phyloP scores from a whole-genome alignment of 257 asterid genomes.

The Coffea eugenioides region DNA sequence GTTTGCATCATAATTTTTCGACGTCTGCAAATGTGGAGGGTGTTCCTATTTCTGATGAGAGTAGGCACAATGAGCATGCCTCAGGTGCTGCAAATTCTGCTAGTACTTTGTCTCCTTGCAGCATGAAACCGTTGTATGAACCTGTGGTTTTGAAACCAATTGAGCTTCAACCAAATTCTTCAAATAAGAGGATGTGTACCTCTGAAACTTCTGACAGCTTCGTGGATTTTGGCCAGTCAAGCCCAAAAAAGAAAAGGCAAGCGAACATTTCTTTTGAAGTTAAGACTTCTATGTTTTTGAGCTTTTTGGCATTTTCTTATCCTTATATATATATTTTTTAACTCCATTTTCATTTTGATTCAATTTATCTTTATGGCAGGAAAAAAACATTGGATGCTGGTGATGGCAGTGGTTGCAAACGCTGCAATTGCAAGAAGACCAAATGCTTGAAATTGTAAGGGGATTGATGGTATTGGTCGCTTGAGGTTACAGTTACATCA shows the following conservation, averaged over 20 bases:
- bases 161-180: conserved; percentile 36
- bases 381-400: conserved; percentile 37
- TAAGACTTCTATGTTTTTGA: neutral
- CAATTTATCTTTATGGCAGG: conserved; percentile 37
- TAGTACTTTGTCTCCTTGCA: conserved; percentile 27
- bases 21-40: conserved; percentile 31
- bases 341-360: conserved; percentile 14
- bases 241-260: conserved; percentile 63
- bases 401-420: conserved; percentile 56
- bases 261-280: conserved; percentile 17
- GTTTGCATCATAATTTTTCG: conserved; percentile 29
- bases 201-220: conserved; percentile 31
- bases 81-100: conserved; percentile 27
- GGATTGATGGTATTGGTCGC: conserved; percentile 11
- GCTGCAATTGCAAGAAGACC: conserved; percentile 80
- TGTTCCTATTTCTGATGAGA: conserved; percentile 28
- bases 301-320: neutral
- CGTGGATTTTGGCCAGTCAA: conserved; percentile 38
- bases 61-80: conserved; percentile 22
- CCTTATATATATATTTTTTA: conserved; percentile 1
- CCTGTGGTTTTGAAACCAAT: conserved; percentile 32
- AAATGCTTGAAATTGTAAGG: conserved; percentile 82
- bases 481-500: conserved; percentile 16
- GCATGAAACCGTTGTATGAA: conserved; percentile 30
- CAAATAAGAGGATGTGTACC: conserved; percentile 32